Base-by-base conservation (phyloP, 352 stramenopile genomes). In the Phytopythium cucurbitacearum region DNA sequence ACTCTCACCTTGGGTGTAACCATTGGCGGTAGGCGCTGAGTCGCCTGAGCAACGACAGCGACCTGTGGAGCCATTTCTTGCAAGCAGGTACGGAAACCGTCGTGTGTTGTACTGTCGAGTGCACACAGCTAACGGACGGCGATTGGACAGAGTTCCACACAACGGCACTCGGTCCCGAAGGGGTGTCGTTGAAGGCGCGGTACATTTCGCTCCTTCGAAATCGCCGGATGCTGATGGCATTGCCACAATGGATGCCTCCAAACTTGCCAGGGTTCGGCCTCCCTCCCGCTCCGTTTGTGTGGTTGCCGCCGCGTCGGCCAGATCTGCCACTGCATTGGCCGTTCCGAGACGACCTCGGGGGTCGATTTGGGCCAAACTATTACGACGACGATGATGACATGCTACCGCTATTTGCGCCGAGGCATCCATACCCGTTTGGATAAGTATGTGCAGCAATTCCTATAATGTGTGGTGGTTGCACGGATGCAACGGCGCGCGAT, bases 61-160 rank as follows among this genome's bases (percentile, higher is more conserved):
- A 59, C 41, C 32, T 78, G 4, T 83, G 72, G 72, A 41, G 54
- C 11, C 42, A 62, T 12, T 67, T 73, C 40, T 45, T 80, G 3
- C 45, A 28, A 0, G 50, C 64, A 51, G 72, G 72, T 79, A 64
- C 32, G 42, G 3, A 39, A 28, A 28, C 21, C 21, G 21, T 28
- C 21, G 21, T 28, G 21, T 28, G 21, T 28, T 28, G 21, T 28
- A 28, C 21, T 28, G 21, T 28, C 21, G 21, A 28, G 2, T 28
- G 21, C 21, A 28, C 21, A 28, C 21, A 28, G 21, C 21, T 28
- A 28, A 28, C 21, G 21, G 2, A 28, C 21, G 21, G 21, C 21
- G 21, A 28, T 28, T 28, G 21, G 21, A 28, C 21, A 28, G 21
- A 28, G 21, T 28, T 28, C 21, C 21, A 28, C 21, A 28, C 21